A percentile compares a stretch with the other conserved stretches of the same genome.
phyloP scores from a whole-genome alignment of 345 rosid species.

The Sonneratia caseolaris region DNA sequence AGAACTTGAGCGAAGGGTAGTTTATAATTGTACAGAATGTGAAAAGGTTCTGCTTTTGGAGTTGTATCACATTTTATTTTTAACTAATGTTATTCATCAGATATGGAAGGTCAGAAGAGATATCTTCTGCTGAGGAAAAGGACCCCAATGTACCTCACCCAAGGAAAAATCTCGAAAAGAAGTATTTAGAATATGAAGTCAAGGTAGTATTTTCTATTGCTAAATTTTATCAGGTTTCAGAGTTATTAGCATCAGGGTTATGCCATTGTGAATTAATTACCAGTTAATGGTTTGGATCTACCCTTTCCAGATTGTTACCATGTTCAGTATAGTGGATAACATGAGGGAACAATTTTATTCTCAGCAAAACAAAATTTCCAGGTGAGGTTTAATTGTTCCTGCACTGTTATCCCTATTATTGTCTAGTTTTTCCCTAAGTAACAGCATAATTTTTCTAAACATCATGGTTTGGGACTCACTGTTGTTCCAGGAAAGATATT shows the following conservation, averaged over 20 bases:
- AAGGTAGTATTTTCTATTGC: slow-evolving; percentile 36
- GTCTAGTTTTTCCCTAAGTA: neutral
- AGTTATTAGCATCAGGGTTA: neutral
- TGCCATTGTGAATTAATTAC: neutral
- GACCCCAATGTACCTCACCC: slow-evolving; percentile 51
- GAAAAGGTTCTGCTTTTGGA: neutral
- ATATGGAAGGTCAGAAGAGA: slow-evolving; percentile 39
- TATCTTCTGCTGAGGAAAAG: slow-evolving; percentile 26
- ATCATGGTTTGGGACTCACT: neutral
- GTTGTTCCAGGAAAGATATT: slow-evolving; percentile 56
- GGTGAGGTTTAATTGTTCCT: slow-evolving; percentile 24
- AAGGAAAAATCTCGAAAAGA: slow-evolving; percentile 76
- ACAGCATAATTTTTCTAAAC: neutral
- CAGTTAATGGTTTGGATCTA: neutral
- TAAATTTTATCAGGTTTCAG: neutral
- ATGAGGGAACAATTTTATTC: slow-evolving; percentile 75
- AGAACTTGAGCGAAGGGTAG: slow-evolving; percentile 63
- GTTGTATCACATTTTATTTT: neutral
- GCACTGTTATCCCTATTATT: neutral
- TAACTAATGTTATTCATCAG: neutral
- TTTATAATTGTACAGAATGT: neutral
- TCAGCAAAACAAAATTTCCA: slow-evolving; percentile 35
- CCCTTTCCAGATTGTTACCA: slow-evolving; percentile 60
- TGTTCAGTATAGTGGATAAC: slow-evolving; percentile 86
- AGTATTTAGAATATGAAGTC: slow-evolving; percentile 79